phyloP scores from a whole-genome alignment of 257 asterid genomes.

The Agastache rugosa region DNA sequence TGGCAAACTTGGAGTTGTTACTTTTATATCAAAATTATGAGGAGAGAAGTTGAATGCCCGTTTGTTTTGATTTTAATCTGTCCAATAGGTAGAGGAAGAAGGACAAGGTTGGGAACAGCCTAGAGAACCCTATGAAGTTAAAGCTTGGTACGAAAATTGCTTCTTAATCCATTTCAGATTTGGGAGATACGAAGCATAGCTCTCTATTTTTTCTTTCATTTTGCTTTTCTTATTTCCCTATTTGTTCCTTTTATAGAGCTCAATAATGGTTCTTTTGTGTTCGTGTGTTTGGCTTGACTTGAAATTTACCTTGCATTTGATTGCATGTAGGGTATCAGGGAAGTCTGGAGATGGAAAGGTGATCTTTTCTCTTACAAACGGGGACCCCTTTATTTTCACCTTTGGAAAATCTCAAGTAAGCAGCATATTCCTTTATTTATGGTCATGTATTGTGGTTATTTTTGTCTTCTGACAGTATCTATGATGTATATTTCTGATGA shows the following conservation, averaged over 20 bases:
- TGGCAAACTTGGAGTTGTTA: slow-evolving; percentile 15
- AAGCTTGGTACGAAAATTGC: slow-evolving; percentile 70
- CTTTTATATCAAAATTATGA: neutral
- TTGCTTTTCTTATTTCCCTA: neutral
- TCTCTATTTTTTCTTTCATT: neutral
- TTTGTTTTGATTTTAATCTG: slow-evolving; percentile 37
- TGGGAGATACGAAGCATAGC: neutral
- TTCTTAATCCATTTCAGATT: slow-evolving; percentile 30
- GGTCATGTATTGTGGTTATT: slow-evolving; percentile 1
- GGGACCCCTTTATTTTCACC: slow-evolving; percentile 83
- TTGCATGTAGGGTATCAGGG: slow-evolving; percentile 72
- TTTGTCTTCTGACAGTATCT: slow-evolving; percentile 17
- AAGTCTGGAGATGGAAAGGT: slow-evolving; percentile 78
- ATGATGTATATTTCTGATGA: neutral
- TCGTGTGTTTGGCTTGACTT: neutral
- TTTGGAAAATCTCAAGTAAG: slow-evolving; percentile 90
- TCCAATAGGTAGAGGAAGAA: slow-evolving; percentile 73
- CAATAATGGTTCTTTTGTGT: neutral
- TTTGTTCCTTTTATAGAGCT: slow-evolving; percentile 5
- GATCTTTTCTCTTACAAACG: slow-evolving; percentile 59
- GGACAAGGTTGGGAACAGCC: slow-evolving; percentile 99
- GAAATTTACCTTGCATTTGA: slow-evolving; percentile 5
- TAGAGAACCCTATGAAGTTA: slow-evolving; percentile 91
- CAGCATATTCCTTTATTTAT: slow-evolving; percentile 17
- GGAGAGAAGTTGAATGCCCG: slow-evolving; percentile 6